phyloP scores from a whole-genome alignment of 2,329 filamentous ascomycete genomes.

The Cercospora zeina region DNA sequence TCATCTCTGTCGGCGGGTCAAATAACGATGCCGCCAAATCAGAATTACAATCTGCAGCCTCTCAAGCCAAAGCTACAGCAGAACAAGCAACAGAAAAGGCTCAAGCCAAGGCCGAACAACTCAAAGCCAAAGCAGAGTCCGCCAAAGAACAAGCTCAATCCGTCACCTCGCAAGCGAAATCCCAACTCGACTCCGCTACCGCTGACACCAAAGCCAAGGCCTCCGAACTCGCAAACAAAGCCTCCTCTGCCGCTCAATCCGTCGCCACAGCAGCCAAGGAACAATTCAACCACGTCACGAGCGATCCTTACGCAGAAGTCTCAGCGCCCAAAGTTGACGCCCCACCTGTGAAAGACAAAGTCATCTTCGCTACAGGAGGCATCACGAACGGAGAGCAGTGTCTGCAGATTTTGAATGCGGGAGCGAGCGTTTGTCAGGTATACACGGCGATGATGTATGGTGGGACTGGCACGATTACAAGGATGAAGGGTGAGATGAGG shows the following conservation, averaged over 20 bases:
- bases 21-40: slow-evolving; percentile 3
- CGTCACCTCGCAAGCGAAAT: background rate
- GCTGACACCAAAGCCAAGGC: background rate
- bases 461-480: slow-evolving; percentile 60
- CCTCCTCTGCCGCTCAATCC: background rate
- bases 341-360: slow-evolving; percentile 58
- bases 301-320: slow-evolving; percentile 10
- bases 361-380: slow-evolving; percentile 90
- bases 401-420: slow-evolving; percentile 76
- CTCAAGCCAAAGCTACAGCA: slow-evolving; percentile 21
- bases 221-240: slow-evolving; percentile 4
- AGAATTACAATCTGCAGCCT: background rate
- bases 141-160: background rate
- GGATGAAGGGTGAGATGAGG: slow-evolving; percentile 54
- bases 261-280: slow-evolving; percentile 1
- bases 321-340: slow-evolving; percentile 15
- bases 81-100: slow-evolving; percentile 26
- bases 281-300: slow-evolving; percentile 10
- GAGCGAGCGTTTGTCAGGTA: slow-evolving; percentile 67
- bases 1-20: slow-evolving; percentile 18
- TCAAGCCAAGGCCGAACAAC: background rate
- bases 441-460: slow-evolving; percentile 76
- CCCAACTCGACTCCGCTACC: background rate
- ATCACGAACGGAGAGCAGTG: slow-evolving; percentile 88
- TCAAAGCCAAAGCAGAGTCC: background rate